phyloP scores from a whole-genome alignment of 306 rosid species.

The Dryas drummondii region DNA sequence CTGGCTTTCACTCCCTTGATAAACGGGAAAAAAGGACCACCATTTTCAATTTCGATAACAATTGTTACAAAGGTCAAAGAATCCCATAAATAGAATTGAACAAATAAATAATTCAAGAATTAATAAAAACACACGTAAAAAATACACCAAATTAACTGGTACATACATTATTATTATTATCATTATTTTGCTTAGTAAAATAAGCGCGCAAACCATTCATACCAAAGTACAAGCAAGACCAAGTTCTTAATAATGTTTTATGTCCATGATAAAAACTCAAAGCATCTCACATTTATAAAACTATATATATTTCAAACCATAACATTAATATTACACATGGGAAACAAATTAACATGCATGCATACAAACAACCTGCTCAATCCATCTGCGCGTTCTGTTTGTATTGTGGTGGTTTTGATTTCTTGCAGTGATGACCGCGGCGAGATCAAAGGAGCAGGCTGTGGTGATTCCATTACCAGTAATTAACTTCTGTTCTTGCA shows the following conservation, averaged over 20 bases:
- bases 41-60: not conserved
- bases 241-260: constrained; percentile 29
- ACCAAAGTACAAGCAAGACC: constrained; percentile 32
- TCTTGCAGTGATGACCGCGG: constrained; percentile 14
- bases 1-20: constrained; percentile 1
- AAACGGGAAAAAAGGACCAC: constrained; percentile 11
- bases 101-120: constrained; percentile 15
- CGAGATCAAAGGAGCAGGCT: constrained; percentile 45
- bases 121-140: not conserved
- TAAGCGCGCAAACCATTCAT: constrained; percentile 30
- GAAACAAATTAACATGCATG: constrained; percentile 24
- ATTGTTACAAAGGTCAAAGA: not conserved
- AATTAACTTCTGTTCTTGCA: constrained; percentile 72
- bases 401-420: not conserved
- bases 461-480: constrained; percentile 20
- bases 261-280: constrained; percentile 31
- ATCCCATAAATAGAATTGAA: too few species aligned
- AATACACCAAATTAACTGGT: constrained; percentile 32
- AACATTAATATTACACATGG: constrained; percentile 33
- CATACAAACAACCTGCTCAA: constrained; percentile 49
- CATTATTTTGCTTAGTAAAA: constrained; percentile 33
- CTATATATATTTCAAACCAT: constrained; percentile 27
- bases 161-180: constrained; percentile 23
- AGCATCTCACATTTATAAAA: constrained; percentile 14
- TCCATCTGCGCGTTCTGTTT: constrained; percentile 39